Percentiles rank a stretch among this genome's conserved stretches.
phyloP scores from a whole-genome alignment of 202 grass and related monocot genomes.

The Elaeis oleifera region DNA sequence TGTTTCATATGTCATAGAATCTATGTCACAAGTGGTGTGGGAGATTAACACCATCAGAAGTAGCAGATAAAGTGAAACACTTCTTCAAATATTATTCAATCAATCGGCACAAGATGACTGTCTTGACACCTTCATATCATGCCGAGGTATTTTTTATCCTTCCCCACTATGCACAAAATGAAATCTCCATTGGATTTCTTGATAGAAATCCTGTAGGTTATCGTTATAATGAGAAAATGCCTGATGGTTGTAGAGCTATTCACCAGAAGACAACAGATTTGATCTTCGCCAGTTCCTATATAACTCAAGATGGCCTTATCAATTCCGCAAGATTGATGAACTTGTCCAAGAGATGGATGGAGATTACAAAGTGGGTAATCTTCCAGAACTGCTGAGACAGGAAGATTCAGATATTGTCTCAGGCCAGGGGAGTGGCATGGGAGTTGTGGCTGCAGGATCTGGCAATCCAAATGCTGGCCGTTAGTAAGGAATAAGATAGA shows the following conservation, averaged over 20 bases:
- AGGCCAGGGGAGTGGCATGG: conserved; percentile 54
- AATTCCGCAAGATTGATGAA: conserved; percentile 85
- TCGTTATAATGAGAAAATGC: background rate
- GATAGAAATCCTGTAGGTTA: no score
- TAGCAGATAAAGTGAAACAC: conserved; percentile 97
- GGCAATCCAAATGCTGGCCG: conserved; percentile 60
- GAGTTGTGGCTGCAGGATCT: conserved; percentile 58
- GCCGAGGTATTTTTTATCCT: conserved; percentile 50
- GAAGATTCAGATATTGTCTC: conserved; percentile 11
- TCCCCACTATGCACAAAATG: no score
- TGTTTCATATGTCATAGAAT: conserved; percentile 42
- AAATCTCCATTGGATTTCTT: no score
- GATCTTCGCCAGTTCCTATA: conserved; percentile 94
- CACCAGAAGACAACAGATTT: conserved; percentile 88
- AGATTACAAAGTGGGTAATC: conserved; percentile 32
- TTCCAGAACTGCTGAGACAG: conserved; percentile 17
- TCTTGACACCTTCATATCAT: conserved; percentile 91
- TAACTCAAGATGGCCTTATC: conserved; percentile 76
- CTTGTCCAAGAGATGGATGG: conserved; percentile 58
- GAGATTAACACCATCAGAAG: conserved; percentile 66
- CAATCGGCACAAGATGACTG: conserved; percentile 98
- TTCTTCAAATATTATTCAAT: conserved; percentile 94
- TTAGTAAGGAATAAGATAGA: conserved; percentile 14
- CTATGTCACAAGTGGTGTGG: conserved; percentile 84
- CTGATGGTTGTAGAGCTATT: conserved; percentile 71